Percentiles rank a stretch among this genome's conserved stretches.
These are phyloP conservation scores for Aquilaria sinensis DNA, from an alignment of 345 rosid genomes.

Conservation along the genomic window DNA sequence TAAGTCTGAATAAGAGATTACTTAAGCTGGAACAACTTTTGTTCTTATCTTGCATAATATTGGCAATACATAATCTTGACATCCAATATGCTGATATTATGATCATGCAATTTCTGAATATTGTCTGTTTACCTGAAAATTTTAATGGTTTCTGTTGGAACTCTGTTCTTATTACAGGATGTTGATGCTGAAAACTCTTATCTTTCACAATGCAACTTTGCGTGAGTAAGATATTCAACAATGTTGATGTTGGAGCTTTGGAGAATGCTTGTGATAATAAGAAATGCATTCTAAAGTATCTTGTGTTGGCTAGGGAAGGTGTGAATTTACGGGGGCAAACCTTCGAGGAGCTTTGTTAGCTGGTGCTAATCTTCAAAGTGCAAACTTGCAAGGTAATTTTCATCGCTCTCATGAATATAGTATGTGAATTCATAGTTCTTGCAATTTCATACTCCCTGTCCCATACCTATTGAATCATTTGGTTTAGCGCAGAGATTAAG, in stretches of 20 bases:
- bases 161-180: conserved; percentile 38
- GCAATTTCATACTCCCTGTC: neutral
- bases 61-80: too few species aligned
- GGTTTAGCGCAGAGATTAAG: too few species aligned
- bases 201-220: conserved; percentile 86
- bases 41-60: too few species aligned
- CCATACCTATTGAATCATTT: too few species aligned
- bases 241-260: neutral
- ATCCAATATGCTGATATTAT: too few species aligned
- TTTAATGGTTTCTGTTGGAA: conserved; percentile 16
- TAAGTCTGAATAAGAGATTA: too few species aligned
- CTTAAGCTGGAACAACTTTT: too few species aligned
- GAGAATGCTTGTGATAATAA: neutral
- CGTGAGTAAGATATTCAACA: conserved; percentile 63
- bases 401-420: neutral
- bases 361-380: conserved; percentile 93
- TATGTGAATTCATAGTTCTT: neutral
- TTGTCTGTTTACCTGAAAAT: neutral
- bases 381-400: conserved; percentile 72
- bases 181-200: conserved; percentile 74
- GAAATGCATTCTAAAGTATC: conserved; percentile 16
- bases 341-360: conserved; percentile 84
- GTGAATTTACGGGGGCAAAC: conserved; percentile 87
- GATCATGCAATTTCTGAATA: neutral
- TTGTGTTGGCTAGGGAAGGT: conserved; percentile 62